Base-by-base conservation (phyloP, 2,329 filamentous ascomycete species). In the Trichoderma sp. region DNA sequence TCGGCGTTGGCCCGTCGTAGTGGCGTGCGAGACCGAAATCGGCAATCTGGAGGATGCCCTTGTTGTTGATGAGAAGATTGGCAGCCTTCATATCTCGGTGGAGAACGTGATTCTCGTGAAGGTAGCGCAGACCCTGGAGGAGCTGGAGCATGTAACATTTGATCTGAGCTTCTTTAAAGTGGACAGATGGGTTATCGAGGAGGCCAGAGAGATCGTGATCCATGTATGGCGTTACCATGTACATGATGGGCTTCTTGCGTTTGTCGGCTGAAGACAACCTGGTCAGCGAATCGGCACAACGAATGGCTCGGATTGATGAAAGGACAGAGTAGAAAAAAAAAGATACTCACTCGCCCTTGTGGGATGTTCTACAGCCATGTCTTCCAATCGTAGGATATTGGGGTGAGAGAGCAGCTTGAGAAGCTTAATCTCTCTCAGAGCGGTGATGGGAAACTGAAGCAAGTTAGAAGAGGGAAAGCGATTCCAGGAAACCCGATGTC, bases 141-240 rank as follows among this genome's bases (percentile, higher is more conserved):
- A 99, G 86, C 79, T 99, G 96, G 70, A 96, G 83, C 88, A 99
- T 90, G 81, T 99, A 99, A 83, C 96, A 99, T 80, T 99, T 99
- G 80, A 98, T 97, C 79, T 98, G 94, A 5, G 93, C 87, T 76
- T 94, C 91, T 60, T 91, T 92, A 76, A 99, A 95, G 52, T 88
- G 87, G 49, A 99, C 94, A 7, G 91, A 89, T 11, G 95, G 95
- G 75, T 99, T 99, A 79, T 98, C 96, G 75, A 99, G 89, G 35
- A 99, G 88, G 56, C 96, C 96, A 10, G 95, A 97, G n/a, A 99
- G 87, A 81, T 99, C 96, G 81, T 99, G 96, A 75, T 98, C 94
- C 94, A 98, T 97, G 80, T 99, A 99, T 7, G 95, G 96, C 56
- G 91, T 97, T 63, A 97, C 95, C 96, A 99, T 99, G 82, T 98